Evolutionary conservation across 2,329 filamentous ascomycete species (phyloP).

Genomic region (Huntiella bhutanensis): DNA sequence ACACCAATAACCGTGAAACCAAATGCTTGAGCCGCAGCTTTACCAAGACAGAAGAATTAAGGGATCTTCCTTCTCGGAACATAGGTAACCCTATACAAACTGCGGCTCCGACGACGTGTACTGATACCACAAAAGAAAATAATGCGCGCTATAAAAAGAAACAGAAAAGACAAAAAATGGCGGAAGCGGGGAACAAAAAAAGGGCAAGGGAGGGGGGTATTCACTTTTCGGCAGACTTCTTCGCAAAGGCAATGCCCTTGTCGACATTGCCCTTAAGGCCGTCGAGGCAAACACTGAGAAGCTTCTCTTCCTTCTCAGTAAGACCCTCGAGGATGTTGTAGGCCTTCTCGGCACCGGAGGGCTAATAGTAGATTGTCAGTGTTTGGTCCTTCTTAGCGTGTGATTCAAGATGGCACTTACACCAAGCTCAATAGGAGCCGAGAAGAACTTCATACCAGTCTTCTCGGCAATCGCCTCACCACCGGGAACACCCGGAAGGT

Average conservation of each 20-base stretch:
- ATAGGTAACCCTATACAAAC: no score
- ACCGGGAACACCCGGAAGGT: conserved; percentile 74
- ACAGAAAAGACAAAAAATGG: not conserved
- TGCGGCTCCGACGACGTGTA: conserved; percentile 1
- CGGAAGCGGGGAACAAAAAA: not conserved
- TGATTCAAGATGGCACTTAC: conserved; percentile 36
- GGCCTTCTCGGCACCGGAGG: conserved; percentile 70
- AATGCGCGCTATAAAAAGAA: conserved; percentile 4
- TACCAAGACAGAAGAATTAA: no score
- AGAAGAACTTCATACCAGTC: conserved; percentile 84
- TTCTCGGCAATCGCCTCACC: conserved; percentile 72
- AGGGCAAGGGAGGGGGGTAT: conserved; percentile 15
- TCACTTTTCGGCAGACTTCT: conserved; percentile 71
- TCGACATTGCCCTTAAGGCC: conserved; percentile 83
- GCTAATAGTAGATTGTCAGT: conserved; percentile 28
- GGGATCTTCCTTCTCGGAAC: no score
- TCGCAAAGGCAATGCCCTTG: conserved; percentile 81
- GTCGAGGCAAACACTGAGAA: conserved; percentile 55
- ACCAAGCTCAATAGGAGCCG: conserved; percentile 84
- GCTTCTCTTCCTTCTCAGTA: conserved; percentile 74
- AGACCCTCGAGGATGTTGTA: conserved; percentile 58
- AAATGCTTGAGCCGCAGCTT: no score
- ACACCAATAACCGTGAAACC: no score
- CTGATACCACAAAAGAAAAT: conserved; percentile 2
- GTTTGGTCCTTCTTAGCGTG: not conserved